Percentiles rank a stretch among this genome's conserved stretches.
These are phyloP conservation scores for Meredithiella fracta DNA, from an alignment of 2,329 filamentous ascomycete genomes.

Conservation along the genomic window DNA sequence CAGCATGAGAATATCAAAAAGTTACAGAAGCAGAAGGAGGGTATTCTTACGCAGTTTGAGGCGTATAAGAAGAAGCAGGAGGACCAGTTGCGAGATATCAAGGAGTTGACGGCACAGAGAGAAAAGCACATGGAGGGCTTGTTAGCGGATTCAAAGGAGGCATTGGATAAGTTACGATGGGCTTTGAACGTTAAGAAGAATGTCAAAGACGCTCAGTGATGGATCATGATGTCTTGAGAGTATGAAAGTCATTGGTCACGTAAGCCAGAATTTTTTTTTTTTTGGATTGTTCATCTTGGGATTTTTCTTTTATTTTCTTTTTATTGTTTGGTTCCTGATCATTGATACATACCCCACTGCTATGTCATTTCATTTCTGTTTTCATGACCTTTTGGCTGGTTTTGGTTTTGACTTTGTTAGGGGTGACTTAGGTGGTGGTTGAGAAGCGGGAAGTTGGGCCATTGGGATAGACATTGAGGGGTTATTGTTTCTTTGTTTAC, in stretches of 20 bases:
- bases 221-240: background rate
- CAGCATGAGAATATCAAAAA: constrained; percentile 51
- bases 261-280: background rate
- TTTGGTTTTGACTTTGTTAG: background rate
- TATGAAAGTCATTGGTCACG: background rate
- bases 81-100: constrained; percentile 41
- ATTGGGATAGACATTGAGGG: background rate
- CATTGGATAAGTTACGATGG: constrained; percentile 56
- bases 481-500: background rate
- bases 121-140: constrained; percentile 45
- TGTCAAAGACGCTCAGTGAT: constrained; percentile 37
- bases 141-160: constrained; percentile 40
- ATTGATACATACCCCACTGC: constrained; percentile 6
- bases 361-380: background rate
- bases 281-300: background rate
- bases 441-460: background rate
- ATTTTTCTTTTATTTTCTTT: constrained; percentile 1
- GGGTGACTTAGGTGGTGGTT: background rate
- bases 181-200: constrained; percentile 51
- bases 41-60: constrained; percentile 43
- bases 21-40: constrained; percentile 43
- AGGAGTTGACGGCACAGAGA: constrained; percentile 36
- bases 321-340: background rate
- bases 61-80: constrained; percentile 50
- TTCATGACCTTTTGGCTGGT: constrained; percentile 1